Base-by-base conservation (phyloP, 306 rosid genomes). In the Quercus gilva region DNA sequence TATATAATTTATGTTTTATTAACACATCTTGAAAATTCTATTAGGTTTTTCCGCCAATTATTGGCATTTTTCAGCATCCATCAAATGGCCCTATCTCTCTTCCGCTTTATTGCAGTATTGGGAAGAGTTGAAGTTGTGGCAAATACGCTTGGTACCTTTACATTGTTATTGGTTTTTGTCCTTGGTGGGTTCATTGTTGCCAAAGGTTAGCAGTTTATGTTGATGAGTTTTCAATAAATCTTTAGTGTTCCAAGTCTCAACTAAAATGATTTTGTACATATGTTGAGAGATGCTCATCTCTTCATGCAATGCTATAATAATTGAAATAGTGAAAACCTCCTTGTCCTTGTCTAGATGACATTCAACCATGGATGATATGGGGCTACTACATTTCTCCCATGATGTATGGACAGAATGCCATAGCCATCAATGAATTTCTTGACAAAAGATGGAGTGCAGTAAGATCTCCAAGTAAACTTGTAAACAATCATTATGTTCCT, bases 391-490 rank as follows among this genome's bases (percentile, higher is more conserved):
- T 37, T 26, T 90, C 94, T 58, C 98, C 98, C 17, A 94, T 94
- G 94, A 94, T 90, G 97, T 94, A 94, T 70, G 98, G 97, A 83
- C 92, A 87, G 59, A 94, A 91, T 71, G 96, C 98, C 12, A 94
- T 94, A 59, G 87, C 80, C 87, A 90, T 89, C 77, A 92, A 92
- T 52, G 98, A 94, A 76, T 94, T 94, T 81, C 92, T 94, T 0
- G 98, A 94, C 72, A 63, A 89, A 77, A 92, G 98, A 88, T 94
- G 98, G 98, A 85, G 88, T 49, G 29, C 73, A 52, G 98, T 95
- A 84, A 84, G 86, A 71, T 78, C 75, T 64, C 77, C 29, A 65
- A 79, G 12, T 58, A 53, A 64, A 65, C 17, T 51, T 43, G n/a
- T 15, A 56, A 20, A 81, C 2, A 9, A 17, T 33, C 33, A 51